A percentile compares a stretch with the other conserved stretches of the same genome.
phyloP scores from a whole-genome alignment of 768 basidiomycete genomes.

The Boletus sensibilis region DNA sequence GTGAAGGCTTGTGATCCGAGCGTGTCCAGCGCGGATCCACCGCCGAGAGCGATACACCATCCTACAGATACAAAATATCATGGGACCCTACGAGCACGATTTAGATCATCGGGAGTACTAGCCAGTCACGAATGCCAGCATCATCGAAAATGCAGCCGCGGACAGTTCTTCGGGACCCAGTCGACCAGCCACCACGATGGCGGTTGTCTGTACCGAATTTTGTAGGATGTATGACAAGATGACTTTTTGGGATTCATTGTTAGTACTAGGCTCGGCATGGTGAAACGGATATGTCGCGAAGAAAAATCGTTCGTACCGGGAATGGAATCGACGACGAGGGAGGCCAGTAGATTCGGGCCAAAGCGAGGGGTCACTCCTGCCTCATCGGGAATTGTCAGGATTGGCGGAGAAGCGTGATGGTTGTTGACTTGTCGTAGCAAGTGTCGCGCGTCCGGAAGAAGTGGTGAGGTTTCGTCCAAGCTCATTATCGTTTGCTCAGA shows the following conservation, averaged over 20 bases:
- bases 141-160: constrained; percentile 68
- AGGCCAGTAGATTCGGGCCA: constrained; percentile 39
- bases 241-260: constrained; percentile 37
- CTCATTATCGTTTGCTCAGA: constrained; percentile 12
- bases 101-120: constrained; percentile 40
- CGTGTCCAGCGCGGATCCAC: constrained; percentile 77
- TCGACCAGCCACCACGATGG: constrained; percentile 62
- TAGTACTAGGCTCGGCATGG: background rate
- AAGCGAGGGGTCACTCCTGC: constrained; percentile 25
- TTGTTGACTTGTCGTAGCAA: constrained; percentile 6
- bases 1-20: constrained; percentile 78
- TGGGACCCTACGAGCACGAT: constrained; percentile 47
- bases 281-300: background rate
- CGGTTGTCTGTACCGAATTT: constrained; percentile 68
- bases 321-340: constrained; percentile 54
- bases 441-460: constrained; percentile 22
- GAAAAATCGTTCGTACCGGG: constrained; percentile 44
- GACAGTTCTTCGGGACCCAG: constrained; percentile 71
- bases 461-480: constrained; percentile 33
- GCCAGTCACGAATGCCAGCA: constrained; percentile 80
- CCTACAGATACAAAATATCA: constrained; percentile 48
- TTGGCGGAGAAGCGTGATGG: constrained; percentile 12
- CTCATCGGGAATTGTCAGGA: constrained; percentile 27
- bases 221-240: constrained; percentile 71
- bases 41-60: constrained; percentile 75